These are phyloP conservation scores for Geotrichum reessii DNA, from an alignment of 1,139 yeast species.

Conservation along the genomic window DNA sequence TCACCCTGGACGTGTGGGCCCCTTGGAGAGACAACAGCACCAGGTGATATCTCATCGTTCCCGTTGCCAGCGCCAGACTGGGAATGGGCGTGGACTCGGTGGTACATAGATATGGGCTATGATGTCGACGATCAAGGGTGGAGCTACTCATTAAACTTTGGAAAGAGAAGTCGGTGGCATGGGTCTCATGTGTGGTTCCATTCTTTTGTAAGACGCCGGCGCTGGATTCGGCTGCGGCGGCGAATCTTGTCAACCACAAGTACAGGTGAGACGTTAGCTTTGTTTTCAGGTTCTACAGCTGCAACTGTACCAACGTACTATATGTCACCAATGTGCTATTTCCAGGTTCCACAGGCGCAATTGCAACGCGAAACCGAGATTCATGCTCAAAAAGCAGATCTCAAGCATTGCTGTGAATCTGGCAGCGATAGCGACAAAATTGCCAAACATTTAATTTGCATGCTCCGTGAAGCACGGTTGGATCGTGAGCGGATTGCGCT, in stretches of 20 bases:
- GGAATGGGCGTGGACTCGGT: constrained; percentile 66
- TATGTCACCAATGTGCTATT: neutral
- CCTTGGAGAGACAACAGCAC: constrained; percentile 27
- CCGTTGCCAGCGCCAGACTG: constrained; percentile 64
- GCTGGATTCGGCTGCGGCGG: constrained; percentile 39
- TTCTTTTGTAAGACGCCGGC: constrained; percentile 40
- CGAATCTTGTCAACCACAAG: neutral
- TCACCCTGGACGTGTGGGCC: constrained; percentile 35
- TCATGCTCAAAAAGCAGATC: neutral
- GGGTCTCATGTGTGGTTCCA: constrained; percentile 38
- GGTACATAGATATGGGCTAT: constrained; percentile 67
- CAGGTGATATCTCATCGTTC: constrained; percentile 41
- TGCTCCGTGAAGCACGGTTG: constrained; percentile 6
- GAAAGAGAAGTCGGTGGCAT: constrained; percentile 34
- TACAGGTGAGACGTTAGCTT: neutral
- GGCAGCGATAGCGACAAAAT: neutral
- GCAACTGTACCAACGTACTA: neutral
- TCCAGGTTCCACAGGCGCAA: neutral
- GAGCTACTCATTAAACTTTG: constrained; percentile 41
- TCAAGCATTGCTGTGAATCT: neutral
- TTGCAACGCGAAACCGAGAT: neutral
- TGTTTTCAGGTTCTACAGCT: neutral
- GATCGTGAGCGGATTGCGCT: constrained; percentile 13
- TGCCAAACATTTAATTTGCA: neutral
- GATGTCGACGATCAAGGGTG: constrained; percentile 79